Evolutionary conservation across 306 rosid genomes (phyloP), one percentile per base, ranked within the genome.

Genomic region (Dalbergia oliveri): DNA sequence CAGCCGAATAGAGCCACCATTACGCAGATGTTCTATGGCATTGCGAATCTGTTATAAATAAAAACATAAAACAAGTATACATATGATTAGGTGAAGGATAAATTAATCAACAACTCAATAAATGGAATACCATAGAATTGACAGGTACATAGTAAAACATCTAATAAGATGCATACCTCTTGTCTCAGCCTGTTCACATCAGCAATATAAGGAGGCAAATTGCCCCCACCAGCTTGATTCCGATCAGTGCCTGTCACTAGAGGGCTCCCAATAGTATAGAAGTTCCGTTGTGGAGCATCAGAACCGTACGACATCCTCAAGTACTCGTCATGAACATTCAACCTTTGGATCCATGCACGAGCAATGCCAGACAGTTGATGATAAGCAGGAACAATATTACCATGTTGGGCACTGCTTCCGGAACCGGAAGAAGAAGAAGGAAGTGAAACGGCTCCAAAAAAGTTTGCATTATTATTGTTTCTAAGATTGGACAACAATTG

Each of bases 401-500:
- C 14, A 47, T 47, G 12, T 3, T 12, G 53, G 12, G 2, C 50
- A 45, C 4, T 4, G 1, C 13, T 10, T 26, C 31, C 31, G 4
- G 58, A 5, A 13, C 58, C 8, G 6, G 58, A 51, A 51, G 75
- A 18, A 60, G 56, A 65, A 45, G 14, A 19, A 9, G 47, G 50
- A 8, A 33, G n/a, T 8, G 76, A 21, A 75, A 67, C 9, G 63
- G 49, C 68, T 73, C 54, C 69, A 10, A n/a, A 63, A 23, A 53
- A 44, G 79, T 72, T 62, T 50, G 73, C 53, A 72, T 43, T 80
- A 26, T 26, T 26, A 2, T 26, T 26, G 45, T 59, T 43, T 43
- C 49, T 2, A 43, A 6, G 66, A 63, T 62, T 37, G 72, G 43
- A 41, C 51, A 35, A 34, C 31, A 26, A 26, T 26, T 26, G 31